Conservation (phyloP, 148 eudicot species). For the Rheum nobile region DNA sequence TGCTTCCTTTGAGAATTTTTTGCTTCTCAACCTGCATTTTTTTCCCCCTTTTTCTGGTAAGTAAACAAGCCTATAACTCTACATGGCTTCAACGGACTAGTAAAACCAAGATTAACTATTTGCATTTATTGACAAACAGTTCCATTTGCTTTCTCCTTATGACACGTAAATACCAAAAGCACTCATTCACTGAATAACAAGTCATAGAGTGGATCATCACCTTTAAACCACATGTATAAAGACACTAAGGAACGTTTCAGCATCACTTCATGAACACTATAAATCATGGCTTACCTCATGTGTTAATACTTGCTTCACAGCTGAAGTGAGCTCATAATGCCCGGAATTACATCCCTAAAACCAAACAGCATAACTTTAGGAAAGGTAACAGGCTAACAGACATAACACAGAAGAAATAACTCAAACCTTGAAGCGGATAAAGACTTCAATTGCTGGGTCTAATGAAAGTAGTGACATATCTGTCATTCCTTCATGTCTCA, state of each 20-base stretch:
- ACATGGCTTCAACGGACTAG: no score
- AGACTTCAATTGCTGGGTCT: conserved; percentile 70
- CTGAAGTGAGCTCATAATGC: conserved; percentile 54
- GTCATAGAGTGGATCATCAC: no score
- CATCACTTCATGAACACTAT: background rate
- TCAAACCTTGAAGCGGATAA: conserved; percentile 58
- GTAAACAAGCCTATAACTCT: background rate
- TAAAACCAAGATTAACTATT: background rate
- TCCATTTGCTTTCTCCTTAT: background rate
- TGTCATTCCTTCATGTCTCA: conserved; percentile 28
- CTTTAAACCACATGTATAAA: background rate
- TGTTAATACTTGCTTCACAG: conserved; percentile 72
- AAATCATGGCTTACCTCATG: conserved; percentile 62
- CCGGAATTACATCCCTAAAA: conserved; percentile 56
- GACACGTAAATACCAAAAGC: background rate
- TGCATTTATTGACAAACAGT: background rate
- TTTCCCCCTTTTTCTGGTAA: background rate
- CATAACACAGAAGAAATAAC: background rate
- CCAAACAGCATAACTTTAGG: conserved; percentile 10
- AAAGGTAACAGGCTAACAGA: background rate
- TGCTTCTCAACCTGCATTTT: conserved; percentile 77
- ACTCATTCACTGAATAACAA: background rate
- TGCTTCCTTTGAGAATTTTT: conserved; percentile 61
- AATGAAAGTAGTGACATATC: conserved; percentile 50
- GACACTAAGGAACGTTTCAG: background rate